These are phyloP conservation scores for Macrolepiota fuliginosa DNA, from an alignment of 768 basidiomycete genomes.

Conservation along the genomic window DNA sequence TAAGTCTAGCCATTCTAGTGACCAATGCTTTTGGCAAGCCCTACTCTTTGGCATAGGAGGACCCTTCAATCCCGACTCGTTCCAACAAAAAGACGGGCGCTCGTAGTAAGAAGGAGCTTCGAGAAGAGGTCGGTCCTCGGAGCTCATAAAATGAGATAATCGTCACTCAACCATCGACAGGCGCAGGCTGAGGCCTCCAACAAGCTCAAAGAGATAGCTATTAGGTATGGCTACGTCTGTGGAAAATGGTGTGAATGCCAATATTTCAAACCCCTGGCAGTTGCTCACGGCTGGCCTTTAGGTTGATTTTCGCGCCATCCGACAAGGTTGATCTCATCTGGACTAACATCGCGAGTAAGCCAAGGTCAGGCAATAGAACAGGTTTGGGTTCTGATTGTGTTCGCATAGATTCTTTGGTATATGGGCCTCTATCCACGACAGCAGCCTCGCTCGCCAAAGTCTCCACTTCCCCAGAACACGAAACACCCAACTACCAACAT, in stretches of 20 bases:
- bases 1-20: conserved; percentile 18
- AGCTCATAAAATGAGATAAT: not conserved
- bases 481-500: conserved; percentile 52
- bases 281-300: conserved; percentile 21
- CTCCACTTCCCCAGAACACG: conserved; percentile 53
- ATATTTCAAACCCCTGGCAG: not conserved
- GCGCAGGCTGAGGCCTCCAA: conserved; percentile 56
- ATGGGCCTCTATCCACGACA: conserved; percentile 61
- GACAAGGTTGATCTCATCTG: conserved; percentile 67
- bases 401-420: conserved; percentile 56
- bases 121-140: conserved; percentile 52
- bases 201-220: conserved; percentile 59
- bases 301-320: conserved; percentile 63
- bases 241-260: conserved; percentile 64
- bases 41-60: conserved; percentile 41
- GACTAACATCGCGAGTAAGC: conserved; percentile 58
- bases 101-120: conserved; percentile 73
- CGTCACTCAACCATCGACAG: conserved; percentile 30
- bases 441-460: conserved; percentile 60
- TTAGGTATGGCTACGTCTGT: conserved; percentile 46
- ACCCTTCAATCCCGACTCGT: conserved; percentile 61
- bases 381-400: not conserved
- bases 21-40: not conserved
- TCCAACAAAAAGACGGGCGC: conserved; percentile 70
- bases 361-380: not conserved